Base-by-base conservation (phyloP, 2,329 filamentous ascomycete genomes). In the Aquanectria penicillioides region DNA sequence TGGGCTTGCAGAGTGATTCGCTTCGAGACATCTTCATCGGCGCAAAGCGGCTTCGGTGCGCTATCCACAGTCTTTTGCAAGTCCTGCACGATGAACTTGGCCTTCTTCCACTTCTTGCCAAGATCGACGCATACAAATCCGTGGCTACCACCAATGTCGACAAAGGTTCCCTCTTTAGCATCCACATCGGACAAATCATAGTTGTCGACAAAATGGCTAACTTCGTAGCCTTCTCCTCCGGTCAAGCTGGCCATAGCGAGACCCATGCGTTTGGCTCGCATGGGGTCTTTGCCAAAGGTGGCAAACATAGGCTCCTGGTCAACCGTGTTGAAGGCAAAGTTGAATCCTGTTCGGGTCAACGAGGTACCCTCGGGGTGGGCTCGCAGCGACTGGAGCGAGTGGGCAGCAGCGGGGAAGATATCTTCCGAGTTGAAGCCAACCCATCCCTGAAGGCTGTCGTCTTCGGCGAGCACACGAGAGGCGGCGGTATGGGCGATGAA, bases 111-210 rank as follows among this genome's bases (percentile, higher is more conserved):
- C 53, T 71, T 73, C 59, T 76, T 75, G 2, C 83, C 86, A 37
- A 89, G 73, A 4, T 81, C 83, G n/a, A 84, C 77, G 41, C 77
- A 81, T n/a, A 83, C 81, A 41, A 86, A 83, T 0, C 86, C 86
- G 49, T 83, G 82, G 15, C 81, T 84, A 3, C 86, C 86, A 9
- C 86, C 86, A 12, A 87, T 66, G 52, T 89, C 86, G 5, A 89
- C 84, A 33, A 89, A 73, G 0, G 78, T 84, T 3, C 80, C 85
- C 5, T 72, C 71, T 2, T 57, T 67, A 1, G 71, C 71, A 47
- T 85, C 76, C 2, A 87, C 70, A 1, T 75, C 76, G 1, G 76
- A 71, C 65, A 88, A 82, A 64, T 86, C 81, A 64, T 83, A 87
- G 37, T 80, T 81, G 31, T 84, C 73, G 2, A 86, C 76, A 9